Conservation (phyloP, 257 asterid genomes). For the Nicotiana noctiflora region DNA sequence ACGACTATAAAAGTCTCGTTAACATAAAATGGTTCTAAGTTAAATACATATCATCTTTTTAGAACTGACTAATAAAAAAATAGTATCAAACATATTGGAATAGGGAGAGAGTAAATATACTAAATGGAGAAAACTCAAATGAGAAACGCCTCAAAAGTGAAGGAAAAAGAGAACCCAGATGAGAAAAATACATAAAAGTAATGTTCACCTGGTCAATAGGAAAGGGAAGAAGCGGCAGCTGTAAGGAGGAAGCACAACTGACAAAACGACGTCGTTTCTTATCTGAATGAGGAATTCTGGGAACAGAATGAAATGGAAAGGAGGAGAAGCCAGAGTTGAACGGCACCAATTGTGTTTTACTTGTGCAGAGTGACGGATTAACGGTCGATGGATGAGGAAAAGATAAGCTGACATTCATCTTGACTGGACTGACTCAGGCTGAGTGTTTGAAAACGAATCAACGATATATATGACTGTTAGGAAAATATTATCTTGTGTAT, state of each 20-base stretch:
- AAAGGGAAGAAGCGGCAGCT: constrained; percentile 32
- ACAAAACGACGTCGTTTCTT: constrained; percentile 1
- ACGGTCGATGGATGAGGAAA: background rate
- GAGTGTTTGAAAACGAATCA: background rate
- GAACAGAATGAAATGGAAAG: background rate
- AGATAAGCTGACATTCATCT: constrained; percentile 2
- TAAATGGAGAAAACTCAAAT: background rate
- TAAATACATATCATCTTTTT: no score
- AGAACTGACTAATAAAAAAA: no score
- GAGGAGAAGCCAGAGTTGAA: background rate
- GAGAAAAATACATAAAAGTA: background rate
- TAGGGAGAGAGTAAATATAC: background rate
- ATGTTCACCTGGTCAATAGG: constrained; percentile 27
- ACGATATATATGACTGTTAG: no score
- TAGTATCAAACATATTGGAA: no score
- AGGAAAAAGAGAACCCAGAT: background rate
- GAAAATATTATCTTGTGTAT: no score
- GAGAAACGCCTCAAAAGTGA: no score
- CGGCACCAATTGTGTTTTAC: background rate
- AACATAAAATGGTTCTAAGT: no score
- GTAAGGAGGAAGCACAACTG: background rate
- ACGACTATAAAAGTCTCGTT: no score
- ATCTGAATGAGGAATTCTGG: background rate
- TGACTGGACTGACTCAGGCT: background rate
- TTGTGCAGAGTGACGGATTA: background rate